phyloP scores from a whole-genome alignment of 2,329 filamentous ascomycete species.

The Beauveria australis region DNA sequence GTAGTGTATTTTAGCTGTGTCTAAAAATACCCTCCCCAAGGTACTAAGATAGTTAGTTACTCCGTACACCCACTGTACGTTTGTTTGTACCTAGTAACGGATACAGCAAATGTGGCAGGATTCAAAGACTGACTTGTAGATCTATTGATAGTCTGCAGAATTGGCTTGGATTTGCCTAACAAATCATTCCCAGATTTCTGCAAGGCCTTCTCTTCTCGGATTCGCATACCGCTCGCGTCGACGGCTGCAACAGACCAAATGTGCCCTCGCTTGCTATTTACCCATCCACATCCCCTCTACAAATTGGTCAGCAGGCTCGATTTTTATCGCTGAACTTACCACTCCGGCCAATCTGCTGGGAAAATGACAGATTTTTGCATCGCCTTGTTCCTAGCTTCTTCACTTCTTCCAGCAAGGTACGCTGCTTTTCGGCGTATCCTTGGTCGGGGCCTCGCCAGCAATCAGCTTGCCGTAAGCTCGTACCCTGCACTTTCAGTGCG shows the following conservation, averaged over 20 bases:
- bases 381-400: neutral
- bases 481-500: neutral
- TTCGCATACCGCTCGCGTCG: neutral
- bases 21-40: too few relatives aligned
- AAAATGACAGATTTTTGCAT: neutral
- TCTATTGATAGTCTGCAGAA: too few relatives aligned
- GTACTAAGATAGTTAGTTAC: too few relatives aligned
- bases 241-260: neutral
- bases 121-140: too few relatives aligned
- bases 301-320: conserved; percentile 36
- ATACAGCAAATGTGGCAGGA: too few relatives aligned
- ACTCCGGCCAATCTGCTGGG: conserved; percentile 9
- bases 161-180: too few relatives aligned
- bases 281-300: conserved; percentile 61
- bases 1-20: too few relatives aligned
- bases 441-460: neutral
- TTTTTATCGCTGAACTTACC: conserved; percentile 4
- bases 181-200: too few relatives aligned
- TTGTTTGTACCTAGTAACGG: too few relatives aligned
- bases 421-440: neutral
- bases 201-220: too few relatives aligned
- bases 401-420: neutral
- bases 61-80: too few relatives aligned
- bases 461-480: neutral
- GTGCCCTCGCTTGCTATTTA: conserved; percentile 67